These are phyloP conservation scores for Apiospora marii DNA, from an alignment of 2,329 filamentous ascomycete species.

Conservation along the genomic window DNA sequence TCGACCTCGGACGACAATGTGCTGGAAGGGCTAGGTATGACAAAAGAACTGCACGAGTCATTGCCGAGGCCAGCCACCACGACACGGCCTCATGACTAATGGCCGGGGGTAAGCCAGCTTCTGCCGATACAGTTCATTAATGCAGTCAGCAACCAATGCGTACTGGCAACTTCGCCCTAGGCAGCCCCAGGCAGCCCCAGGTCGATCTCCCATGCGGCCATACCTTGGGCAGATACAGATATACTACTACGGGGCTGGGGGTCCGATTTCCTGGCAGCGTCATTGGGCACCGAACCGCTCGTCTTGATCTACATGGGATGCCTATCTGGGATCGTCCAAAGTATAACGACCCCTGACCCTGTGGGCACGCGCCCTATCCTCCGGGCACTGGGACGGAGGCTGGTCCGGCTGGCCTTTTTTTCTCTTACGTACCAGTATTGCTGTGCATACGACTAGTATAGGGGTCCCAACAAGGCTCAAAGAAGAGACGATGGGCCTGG, in stretches of 20 bases:
- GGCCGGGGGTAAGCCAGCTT: neutral
- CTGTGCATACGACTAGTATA: neutral
- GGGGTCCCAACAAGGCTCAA: neutral
- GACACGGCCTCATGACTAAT: neutral
- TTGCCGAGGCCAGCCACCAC: neutral
- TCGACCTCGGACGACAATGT: too few relatives aligned
- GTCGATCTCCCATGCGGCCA: neutral
- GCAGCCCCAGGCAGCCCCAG: neutral
- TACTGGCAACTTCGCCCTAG: neutral
- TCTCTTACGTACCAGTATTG: neutral
- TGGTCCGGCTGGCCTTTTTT: neutral
- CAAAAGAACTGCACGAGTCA: neutral
- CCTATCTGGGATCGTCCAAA: neutral
- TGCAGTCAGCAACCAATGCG: neutral
- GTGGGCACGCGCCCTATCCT: neutral
- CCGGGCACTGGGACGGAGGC: neutral
- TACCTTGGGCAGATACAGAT: neutral
- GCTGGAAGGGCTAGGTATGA: neutral
- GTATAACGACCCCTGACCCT: constrained; percentile 2
- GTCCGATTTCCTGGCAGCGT: neutral
- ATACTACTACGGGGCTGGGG: neutral
- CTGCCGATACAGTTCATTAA: neutral
- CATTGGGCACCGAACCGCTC: neutral
- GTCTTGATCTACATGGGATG: constrained; percentile 4
- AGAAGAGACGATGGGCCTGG: neutral